A percentile compares a stretch with the other conserved stretches of the same genome.
Conservation (phyloP, 2,329 filamentous ascomycete genomes). For the Botrytis byssoidea region DNA sequence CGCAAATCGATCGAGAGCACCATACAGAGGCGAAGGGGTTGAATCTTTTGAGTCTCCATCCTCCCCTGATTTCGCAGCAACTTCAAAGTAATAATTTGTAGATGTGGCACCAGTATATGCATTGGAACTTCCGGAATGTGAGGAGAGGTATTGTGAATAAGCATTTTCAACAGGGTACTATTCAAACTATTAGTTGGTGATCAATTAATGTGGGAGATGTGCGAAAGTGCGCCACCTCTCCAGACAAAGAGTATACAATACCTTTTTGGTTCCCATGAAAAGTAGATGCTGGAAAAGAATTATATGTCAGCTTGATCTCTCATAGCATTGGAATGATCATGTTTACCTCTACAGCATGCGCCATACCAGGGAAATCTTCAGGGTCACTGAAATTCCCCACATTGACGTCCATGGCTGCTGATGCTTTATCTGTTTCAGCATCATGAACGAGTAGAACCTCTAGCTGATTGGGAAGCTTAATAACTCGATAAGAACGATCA, state of each 20-base stretch:
- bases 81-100: conserved; percentile 97
- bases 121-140: conserved; percentile 89
- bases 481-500: conserved; percentile 82
- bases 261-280: conserved; percentile 98
- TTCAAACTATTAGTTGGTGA: conserved; percentile 27
- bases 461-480: conserved; percentile 81
- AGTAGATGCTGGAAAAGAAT: conserved; percentile 52
- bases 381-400: conserved; percentile 94
- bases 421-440: conserved; percentile 92
- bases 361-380: conserved; percentile 88
- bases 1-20: conserved; percentile 70
- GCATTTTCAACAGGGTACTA: conserved; percentile 91
- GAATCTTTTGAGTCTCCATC: conserved; percentile 56
- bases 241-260: conserved; percentile 38
- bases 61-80: conserved; percentile 77
- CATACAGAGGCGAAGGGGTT: conserved; percentile 64
- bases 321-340: neutral
- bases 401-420: conserved; percentile 90
- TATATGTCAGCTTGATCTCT: conserved; percentile 47
- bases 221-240: conserved; percentile 12
- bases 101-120: conserved; percentile 91
- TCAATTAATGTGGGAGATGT: conserved; percentile 9
- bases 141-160: conserved; percentile 88
- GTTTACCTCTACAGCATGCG: conserved; percentile 76
- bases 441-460: conserved; percentile 94